Base-by-base conservation (phyloP, 345 rosid genomes). In the Linum tenue region DNA sequence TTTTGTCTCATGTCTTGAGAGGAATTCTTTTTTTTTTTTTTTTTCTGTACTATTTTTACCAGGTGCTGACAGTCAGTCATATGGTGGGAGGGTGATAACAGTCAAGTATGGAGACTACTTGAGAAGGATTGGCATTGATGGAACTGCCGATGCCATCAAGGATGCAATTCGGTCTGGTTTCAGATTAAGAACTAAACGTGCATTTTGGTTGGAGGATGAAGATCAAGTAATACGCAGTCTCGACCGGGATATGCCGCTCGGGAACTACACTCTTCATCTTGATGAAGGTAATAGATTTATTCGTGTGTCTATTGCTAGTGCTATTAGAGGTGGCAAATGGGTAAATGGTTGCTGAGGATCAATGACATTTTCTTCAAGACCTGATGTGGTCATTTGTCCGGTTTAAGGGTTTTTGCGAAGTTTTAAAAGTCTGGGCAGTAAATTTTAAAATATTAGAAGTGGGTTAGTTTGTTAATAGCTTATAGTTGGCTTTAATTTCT, bases 191-290 rank as follows among this genome's bases (percentile, higher is more conserved):
- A 91, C 94, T 1, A 84, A 80, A 65, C 86, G 97, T 10, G 97
- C 96, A 40, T 95, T 95, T 78, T 95, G 96, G 96, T 72, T 95
- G 79, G 97, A 95, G 81, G 99, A 91, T 78, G 97, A 95, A 79
- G 92, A 87, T 61, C 96, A 85, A 73, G 72, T 91, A 65, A 77
- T 88, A 65, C 86, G 97, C 3, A 73, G 90, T 76, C 87, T 94
- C 39, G 97, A 88, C 74, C 73, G 90, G 73, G 97, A 91, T 69
- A 91, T 94, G 99, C 97, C 99, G 65, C 55, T 87, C 70, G 99
- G 97, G 61, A 91, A 71, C 79, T 91, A 94, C 74, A 78, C 71
- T 43, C 96, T 94, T 64, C 89, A 81, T 77, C 85, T 94, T 3
- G 99, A 94, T 75, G 88, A 87, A 81, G 99, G 97, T 91, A 82